Conservation (phyloP, 352 stramenopile genomes). For the Phytopythium montanum region DNA sequence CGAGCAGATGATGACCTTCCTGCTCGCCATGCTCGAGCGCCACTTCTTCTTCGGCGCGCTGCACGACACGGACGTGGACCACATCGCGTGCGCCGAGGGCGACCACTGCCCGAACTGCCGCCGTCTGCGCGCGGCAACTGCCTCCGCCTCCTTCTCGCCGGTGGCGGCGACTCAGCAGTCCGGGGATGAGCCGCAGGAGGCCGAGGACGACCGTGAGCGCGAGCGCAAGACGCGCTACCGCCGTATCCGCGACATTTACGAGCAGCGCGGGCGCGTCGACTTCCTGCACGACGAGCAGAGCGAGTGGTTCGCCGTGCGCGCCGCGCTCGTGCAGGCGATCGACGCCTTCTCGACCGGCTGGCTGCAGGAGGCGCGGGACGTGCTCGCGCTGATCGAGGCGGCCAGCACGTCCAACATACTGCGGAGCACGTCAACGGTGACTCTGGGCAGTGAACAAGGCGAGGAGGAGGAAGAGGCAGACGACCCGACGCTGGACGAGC, state of each 20-base stretch:
- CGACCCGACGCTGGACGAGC: slow-evolving; percentile 9
- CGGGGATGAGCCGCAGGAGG: background rate
- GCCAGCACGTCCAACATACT: background rate
- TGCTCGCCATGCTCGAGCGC: slow-evolving; percentile 73
- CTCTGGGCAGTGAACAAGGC: background rate
- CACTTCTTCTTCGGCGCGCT: slow-evolving; percentile 85
- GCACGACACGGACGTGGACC: slow-evolving; percentile 65
- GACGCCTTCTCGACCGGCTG: slow-evolving; percentile 70
- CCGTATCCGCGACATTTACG: slow-evolving; percentile 77
- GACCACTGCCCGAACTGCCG: slow-evolving; percentile 6
- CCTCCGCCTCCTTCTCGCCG: background rate
- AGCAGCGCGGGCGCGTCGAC: slow-evolving; percentile 52
- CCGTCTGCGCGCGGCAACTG: background rate
- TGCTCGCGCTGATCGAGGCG: slow-evolving; percentile 47
- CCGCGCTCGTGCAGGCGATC: slow-evolving; percentile 67
- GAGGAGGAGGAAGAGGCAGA: background rate
- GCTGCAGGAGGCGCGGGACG: slow-evolving; percentile 53
- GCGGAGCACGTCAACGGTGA: background rate
- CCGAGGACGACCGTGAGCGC: background rate
- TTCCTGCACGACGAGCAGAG: slow-evolving; percentile 62
- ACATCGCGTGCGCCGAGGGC: slow-evolving; percentile 36
- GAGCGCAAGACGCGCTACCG: slow-evolving; percentile 37
- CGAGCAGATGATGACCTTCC: slow-evolving; percentile 85
- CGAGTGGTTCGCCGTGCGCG: slow-evolving; percentile 66
- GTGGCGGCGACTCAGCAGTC: background rate